These are phyloP conservation scores for Xerocomus nothofagi DNA, from an alignment of 1,284 basidiomycete genomes.

Conservation along the genomic window DNA sequence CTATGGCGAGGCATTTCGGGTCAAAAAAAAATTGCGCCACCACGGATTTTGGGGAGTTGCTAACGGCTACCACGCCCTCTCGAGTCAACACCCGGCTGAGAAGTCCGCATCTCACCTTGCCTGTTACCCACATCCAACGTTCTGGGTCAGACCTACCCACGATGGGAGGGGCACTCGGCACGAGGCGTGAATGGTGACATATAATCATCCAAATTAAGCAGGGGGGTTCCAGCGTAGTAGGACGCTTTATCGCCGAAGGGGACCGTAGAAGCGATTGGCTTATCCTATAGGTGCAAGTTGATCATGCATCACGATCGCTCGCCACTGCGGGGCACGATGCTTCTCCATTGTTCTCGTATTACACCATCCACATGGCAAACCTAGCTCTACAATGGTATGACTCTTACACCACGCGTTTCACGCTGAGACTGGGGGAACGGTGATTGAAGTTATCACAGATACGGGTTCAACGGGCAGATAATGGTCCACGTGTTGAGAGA, in stretches of 20 bases:
- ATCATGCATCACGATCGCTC: slow-evolving; percentile 14
- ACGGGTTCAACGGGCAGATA: background rate
- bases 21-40: background rate
- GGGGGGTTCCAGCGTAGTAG: slow-evolving; percentile 1
- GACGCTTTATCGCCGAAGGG: slow-evolving; percentile 23
- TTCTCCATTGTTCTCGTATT: slow-evolving; percentile 25
- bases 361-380: slow-evolving; percentile 3
- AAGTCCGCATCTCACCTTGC: slow-evolving; percentile 19
- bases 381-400: background rate
- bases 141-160: slow-evolving; percentile 17
- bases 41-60: slow-evolving; percentile 13
- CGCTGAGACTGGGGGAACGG: background rate
- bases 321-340: slow-evolving; percentile 9
- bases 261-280: slow-evolving; percentile 18
- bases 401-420: background rate
- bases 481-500: slow-evolving; percentile 16
- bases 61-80: slow-evolving; percentile 7
- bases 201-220: slow-evolving; percentile 1
- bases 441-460: slow-evolving; percentile 12
- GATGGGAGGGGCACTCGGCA: slow-evolving; percentile 7
- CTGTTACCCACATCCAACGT: slow-evolving; percentile 2
- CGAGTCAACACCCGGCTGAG: slow-evolving; percentile 12
- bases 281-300: slow-evolving; percentile 9
- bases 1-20: background rate
- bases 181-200: slow-evolving; percentile 17